Evolutionary conservation across 768 basidiomycete species (phyloP), one percentile per base, ranked within the genome.

Genomic region (Lentinula lateritia): DNA sequence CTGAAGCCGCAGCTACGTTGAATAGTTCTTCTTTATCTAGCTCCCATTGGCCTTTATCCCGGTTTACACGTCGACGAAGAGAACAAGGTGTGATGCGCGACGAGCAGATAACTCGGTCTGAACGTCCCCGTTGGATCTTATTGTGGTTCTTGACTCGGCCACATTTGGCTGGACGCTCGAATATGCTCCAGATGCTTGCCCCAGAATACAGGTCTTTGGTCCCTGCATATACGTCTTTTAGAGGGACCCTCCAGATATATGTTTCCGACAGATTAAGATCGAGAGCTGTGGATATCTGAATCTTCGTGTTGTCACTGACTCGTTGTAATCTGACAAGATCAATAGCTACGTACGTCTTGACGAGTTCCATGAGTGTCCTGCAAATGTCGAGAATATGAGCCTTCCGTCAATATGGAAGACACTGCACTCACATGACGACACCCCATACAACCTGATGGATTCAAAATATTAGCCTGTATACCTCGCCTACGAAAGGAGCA

Each of bases 281-380:
- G 20, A 48, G 46, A 12, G 20, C 66, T 88, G 81, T 9, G 80
- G 80, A 66, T 85, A 89, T 32, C 87, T 63, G 6, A n/a, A 39
- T 41, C 38, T n/a, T n/a, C 36, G 28, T 32, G 12, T 32, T 46
- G 28, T 3, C 12, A 50, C 9, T 8, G 13, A 9, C 20, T 28
- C 7, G 57, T 9, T 3, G 8, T 28, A 15, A 50, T 16, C 59
- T 18, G n/a, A 13, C 38, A 15, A 4, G 12, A 9, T 39, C 38
- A 39, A 39, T 50, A 20, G 45, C 3, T 4, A 57, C 71, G 52
- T 60, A 87, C 86, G 74, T 88, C 70, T 84, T 86, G 38, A 89
- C 88, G 32, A 89, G 72, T 28, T 86, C 86, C 85, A 86, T 89
- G 45, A 82, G 63, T 8, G 80, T 82, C 80, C 86, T 87, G 58